Percentiles rank a stretch among this genome's conserved stretches.
Evolutionary conservation across 768 basidiomycete genomes (phyloP).

Genomic region (Mycena crocata): DNA sequence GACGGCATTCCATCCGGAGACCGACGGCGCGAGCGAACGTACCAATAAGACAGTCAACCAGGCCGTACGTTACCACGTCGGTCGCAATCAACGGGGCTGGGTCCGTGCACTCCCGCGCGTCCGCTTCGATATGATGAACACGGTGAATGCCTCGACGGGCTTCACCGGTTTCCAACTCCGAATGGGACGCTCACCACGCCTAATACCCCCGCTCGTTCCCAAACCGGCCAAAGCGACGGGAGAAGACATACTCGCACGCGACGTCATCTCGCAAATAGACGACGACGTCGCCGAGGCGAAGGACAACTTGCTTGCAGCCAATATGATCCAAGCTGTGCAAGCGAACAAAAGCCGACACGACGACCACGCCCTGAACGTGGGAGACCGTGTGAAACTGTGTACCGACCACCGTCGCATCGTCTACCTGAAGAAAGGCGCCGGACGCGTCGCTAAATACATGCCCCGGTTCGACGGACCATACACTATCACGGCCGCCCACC

Average conservation of each 20-base stretch:
- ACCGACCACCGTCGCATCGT: conserved; percentile 37
- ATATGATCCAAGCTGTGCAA: conserved; percentile 38
- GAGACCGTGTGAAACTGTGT: conserved; percentile 46
- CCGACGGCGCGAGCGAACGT: conserved; percentile 42
- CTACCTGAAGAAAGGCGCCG: conserved; percentile 39
- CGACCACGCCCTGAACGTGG: conserved; percentile 36
- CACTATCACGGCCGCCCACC: conserved; percentile 32
- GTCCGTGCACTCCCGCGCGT: conserved; percentile 33
- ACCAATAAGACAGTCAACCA: conserved; percentile 43
- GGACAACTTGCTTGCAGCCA: conserved; percentile 42
- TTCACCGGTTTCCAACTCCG: conserved; percentile 44
- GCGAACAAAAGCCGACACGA: conserved; percentile 31
- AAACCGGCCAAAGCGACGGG: background rate
- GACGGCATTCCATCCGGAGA: conserved; percentile 49
- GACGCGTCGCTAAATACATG: conserved; percentile 26
- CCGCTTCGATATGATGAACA: conserved; percentile 47
- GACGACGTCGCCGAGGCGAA: conserved; percentile 37
- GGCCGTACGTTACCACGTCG: conserved; percentile 35
- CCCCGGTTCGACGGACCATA: conserved; percentile 43
- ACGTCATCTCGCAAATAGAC: conserved; percentile 12
- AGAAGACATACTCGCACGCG: background rate
- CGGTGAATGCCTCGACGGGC: conserved; percentile 41
- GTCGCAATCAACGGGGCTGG: conserved; percentile 44
- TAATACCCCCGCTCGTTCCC: conserved; percentile 40
- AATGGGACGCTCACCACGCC: conserved; percentile 31